These are phyloP conservation scores for Pichia kudriavzevii DNA, from an alignment of 1,139 yeast genomes.

Conservation along the genomic window DNA sequence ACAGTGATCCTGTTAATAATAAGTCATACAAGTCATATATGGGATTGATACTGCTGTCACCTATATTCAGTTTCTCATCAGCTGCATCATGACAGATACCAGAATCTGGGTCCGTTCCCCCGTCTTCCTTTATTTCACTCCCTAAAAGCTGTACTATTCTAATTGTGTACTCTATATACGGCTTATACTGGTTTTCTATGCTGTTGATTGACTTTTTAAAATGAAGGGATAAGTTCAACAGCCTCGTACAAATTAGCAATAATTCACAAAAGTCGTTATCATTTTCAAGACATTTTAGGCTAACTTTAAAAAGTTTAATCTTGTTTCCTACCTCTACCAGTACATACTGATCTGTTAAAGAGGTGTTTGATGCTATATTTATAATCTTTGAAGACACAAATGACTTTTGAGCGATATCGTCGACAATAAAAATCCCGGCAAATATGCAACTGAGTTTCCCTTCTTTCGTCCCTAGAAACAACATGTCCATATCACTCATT, in stretches of 20 bases:
- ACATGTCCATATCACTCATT: conserved; percentile 23
- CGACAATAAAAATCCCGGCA: conserved; percentile 31
- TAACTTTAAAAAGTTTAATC: conserved; percentile 14
- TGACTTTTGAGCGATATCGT: conserved; percentile 12
- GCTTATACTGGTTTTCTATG: conserved; percentile 34
- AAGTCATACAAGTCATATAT: conserved; percentile 40
- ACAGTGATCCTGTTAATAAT: conserved; percentile 51
- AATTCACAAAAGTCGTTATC: conserved; percentile 16
- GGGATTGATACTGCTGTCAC: conserved; percentile 18
- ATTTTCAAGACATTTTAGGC: conserved; percentile 20
- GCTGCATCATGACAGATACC: not conserved
- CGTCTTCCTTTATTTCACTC: conserved; percentile 26
- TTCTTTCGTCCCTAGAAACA: conserved; percentile 27
- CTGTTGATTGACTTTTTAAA: conserved; percentile 35
- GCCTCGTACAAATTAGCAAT: conserved; percentile 21
- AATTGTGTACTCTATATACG: conserved; percentile 36
- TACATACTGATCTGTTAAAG: conserved; percentile 18
- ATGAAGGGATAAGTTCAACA: conserved; percentile 29
- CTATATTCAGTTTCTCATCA: not conserved
- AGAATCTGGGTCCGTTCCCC: not conserved
- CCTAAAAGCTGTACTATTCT: conserved; percentile 30
- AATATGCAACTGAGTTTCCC: conserved; percentile 25
- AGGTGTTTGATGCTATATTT: conserved; percentile 1
- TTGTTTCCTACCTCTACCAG: conserved; percentile 11
- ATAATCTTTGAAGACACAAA: conserved; percentile 2